Conservation (phyloP, 139 green algal genomes). For the Chlamydomonas schloesseri region DNA sequence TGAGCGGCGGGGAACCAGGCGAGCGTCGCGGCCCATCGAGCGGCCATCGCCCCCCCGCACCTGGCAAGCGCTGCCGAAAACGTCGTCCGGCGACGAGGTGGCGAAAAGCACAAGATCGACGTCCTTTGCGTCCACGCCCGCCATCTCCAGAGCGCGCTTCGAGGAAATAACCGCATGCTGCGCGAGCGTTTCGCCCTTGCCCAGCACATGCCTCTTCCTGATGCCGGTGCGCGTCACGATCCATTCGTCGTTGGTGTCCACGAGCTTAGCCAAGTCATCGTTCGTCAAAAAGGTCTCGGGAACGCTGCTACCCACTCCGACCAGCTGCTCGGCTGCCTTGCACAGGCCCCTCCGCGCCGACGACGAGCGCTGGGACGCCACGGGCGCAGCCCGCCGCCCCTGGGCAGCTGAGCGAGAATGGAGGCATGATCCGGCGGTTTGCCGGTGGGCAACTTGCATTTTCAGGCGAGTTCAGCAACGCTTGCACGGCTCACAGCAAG, state of each 20-base stretch:
- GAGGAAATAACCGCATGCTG: constrained; percentile 78
- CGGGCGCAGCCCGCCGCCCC: not conserved
- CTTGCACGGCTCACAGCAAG: too few relatives aligned
- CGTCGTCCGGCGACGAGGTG: constrained; percentile 96
- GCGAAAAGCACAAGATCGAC: constrained; percentile 95
- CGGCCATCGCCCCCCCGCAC: constrained; percentile 47
- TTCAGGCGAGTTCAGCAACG: not conserved
- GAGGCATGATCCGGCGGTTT: constrained; percentile 13
- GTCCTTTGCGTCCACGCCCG: constrained; percentile 81
- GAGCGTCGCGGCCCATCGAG: too few relatives aligned
- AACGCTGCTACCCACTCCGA: constrained; percentile 87
- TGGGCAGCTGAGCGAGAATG: not conserved
- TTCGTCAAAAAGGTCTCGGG: constrained; percentile 90
- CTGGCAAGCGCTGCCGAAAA: constrained; percentile 93
- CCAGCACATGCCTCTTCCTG: constrained; percentile 83
- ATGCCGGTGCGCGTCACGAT: constrained; percentile 95
- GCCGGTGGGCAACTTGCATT: constrained; percentile 4
- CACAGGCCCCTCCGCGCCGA: not conserved
- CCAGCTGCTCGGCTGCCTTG: constrained; percentile 44
- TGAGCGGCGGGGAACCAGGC: too few relatives aligned
- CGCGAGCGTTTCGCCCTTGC: constrained; percentile 76
- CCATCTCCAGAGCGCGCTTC: constrained; percentile 89
- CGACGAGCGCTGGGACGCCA: constrained; percentile 3
- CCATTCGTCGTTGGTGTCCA: constrained; percentile 99
- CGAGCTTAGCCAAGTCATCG: constrained; percentile 87